phyloP scores from a whole-genome alignment of 2,329 filamentous ascomycete species.

The Aureobasidium sp. region DNA sequence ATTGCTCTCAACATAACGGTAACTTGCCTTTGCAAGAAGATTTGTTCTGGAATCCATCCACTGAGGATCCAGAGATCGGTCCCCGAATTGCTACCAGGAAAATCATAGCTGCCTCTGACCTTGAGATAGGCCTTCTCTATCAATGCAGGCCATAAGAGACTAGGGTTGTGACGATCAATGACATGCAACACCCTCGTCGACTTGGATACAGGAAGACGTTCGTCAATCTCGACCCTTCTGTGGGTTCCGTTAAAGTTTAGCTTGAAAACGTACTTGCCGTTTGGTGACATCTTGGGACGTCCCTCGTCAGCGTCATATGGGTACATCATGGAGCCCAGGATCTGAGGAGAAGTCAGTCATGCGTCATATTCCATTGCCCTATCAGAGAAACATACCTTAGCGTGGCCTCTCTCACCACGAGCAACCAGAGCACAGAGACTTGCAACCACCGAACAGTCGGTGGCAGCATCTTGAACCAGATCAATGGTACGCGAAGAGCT shows the following conservation, averaged over 20 bases:
- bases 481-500: conserved; percentile 54
- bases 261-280: conserved; percentile 84
- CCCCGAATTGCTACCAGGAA: conserved; percentile 92
- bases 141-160: conserved; percentile 82
- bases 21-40: conserved; percentile 71
- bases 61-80: conserved; percentile 90
- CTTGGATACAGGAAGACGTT: conserved; percentile 70
- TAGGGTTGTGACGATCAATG: conserved; percentile 71
- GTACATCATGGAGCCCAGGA: conserved; percentile 64
- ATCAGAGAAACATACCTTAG: conserved; percentile 45
- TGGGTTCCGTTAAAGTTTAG: conserved; percentile 94
- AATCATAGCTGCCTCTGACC: conserved; percentile 90
- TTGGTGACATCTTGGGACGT: conserved; percentile 57
- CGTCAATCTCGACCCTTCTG: conserved; percentile 79
- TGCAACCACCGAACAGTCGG: conserved; percentile 94
- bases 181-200: conserved; percentile 74
- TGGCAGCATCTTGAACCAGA: conserved; percentile 89
- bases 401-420: conserved; percentile 58
- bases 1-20: not conserved
- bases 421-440: conserved; percentile 78
- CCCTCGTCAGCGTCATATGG: conserved; percentile 57
- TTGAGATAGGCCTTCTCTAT: conserved; percentile 96
- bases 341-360: conserved; percentile 33
- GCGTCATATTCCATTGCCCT: not conserved
- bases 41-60: conserved; percentile 93